Conservation (phyloP, 106 monocot genomes). For the Allium fistulosum region DNA sequence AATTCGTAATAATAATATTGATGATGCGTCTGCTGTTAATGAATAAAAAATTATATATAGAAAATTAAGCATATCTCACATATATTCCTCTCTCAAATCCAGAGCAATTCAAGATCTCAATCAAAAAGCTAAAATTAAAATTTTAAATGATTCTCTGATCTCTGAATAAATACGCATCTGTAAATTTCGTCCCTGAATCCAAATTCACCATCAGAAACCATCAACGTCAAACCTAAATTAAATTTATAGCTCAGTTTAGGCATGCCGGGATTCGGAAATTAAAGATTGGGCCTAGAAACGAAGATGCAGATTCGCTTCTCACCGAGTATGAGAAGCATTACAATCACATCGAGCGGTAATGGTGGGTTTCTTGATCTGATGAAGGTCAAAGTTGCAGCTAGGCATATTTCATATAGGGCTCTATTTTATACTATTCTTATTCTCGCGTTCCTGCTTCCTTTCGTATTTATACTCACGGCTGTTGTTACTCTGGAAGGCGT, state of each 20-base stretch:
- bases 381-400: conserved; percentile 74
- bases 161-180: conserved; percentile 1
- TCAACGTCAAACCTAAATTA: conserved; percentile 1
- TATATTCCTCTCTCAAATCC: too few species aligned
- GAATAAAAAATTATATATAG: too few species aligned
- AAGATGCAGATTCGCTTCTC: conserved; percentile 99
- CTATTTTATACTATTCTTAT: conserved; percentile 58
- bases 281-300: conserved; percentile 7
- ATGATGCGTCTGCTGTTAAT: too few species aligned
- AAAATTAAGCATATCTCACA: too few species aligned
- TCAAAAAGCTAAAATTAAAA: too few species aligned
- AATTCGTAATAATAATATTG: too few species aligned
- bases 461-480: conserved; percentile 68
- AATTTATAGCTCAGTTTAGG: neutral
- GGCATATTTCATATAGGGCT: conserved; percentile 63
- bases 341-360: conserved; percentile 64
- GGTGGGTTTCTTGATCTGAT: conserved; percentile 73
- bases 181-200: conserved; percentile 30
- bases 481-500: conserved; percentile 65
- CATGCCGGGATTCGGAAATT: neutral
- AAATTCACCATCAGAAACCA: conserved; percentile 16
- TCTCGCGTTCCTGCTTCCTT: conserved; percentile 58
- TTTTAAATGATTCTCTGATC: neutral
- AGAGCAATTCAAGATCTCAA: too few species aligned
- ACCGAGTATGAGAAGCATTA: conserved; percentile 97